A percentile compares a stretch with the other conserved stretches of the same genome.
Conservation (phyloP, 768 basidiomycete species). For the Leccinum boreale region DNA sequence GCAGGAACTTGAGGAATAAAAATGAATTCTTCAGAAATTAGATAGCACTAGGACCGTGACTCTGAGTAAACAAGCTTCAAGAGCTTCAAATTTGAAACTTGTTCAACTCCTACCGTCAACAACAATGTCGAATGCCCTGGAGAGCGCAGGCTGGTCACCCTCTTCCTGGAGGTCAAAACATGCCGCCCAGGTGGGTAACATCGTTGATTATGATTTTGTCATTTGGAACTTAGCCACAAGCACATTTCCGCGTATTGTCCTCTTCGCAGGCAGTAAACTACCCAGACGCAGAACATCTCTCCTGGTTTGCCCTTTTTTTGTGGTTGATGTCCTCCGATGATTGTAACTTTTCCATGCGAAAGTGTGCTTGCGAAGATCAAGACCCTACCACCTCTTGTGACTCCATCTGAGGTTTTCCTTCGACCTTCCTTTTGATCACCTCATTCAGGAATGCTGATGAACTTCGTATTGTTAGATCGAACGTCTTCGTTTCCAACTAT, state of each 20-base stretch:
- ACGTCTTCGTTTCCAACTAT: constrained; percentile 75
- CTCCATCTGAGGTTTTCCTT: constrained; percentile 79
- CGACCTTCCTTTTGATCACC: background rate
- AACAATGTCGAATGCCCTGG: constrained; percentile 11
- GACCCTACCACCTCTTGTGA: constrained; percentile 84
- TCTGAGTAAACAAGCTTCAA: background rate
- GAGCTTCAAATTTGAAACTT: background rate
- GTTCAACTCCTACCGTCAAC: background rate
- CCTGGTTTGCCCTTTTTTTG: constrained; percentile 40
- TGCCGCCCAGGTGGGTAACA: constrained; percentile 61
- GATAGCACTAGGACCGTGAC: no score
- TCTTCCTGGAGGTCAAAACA: constrained; percentile 78
- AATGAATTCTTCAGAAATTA: no score
- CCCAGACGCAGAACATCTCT: constrained; percentile 58
- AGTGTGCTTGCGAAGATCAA: constrained; percentile 77
- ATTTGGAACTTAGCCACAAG: background rate
- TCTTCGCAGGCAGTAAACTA: constrained; percentile 62
- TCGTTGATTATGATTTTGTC: background rate
- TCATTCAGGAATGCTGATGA: constrained; percentile 28
- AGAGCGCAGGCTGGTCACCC: constrained; percentile 58
- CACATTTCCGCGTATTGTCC: background rate
- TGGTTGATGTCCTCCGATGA: background rate
- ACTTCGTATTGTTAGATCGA: constrained; percentile 54
- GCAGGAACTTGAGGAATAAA: no score
- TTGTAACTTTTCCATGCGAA: background rate